phyloP scores from a whole-genome alignment of 768 basidiomycete genomes.

The Boletus sp. region DNA sequence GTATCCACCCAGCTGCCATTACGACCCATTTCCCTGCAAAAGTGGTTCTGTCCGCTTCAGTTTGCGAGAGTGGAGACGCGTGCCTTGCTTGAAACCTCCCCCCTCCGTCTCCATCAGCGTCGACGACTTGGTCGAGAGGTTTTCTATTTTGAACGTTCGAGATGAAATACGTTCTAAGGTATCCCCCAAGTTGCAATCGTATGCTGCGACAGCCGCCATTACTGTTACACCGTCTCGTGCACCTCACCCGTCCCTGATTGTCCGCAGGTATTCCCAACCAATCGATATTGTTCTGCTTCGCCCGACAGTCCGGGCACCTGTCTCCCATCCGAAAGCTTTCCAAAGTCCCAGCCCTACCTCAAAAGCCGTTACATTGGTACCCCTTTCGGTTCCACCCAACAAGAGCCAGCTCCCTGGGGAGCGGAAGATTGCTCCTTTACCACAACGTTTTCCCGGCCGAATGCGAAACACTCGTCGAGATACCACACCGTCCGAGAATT shows the following conservation, averaged over 20 bases:
- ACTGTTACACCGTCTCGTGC: conserved; percentile 16
- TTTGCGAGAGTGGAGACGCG: conserved; percentile 8
- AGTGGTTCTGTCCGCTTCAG: not conserved
- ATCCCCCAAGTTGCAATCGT: not conserved
- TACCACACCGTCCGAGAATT: conserved; percentile 5
- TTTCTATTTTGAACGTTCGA: conserved; percentile 17
- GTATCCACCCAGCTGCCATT: conserved; percentile 14
- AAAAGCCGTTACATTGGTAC: conserved; percentile 10
- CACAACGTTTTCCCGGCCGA: conserved; percentile 2
- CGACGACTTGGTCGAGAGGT: conserved; percentile 9
- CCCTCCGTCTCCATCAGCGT: not conserved
- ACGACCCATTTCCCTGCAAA: conserved; percentile 23
- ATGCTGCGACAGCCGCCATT: conserved; percentile 17
- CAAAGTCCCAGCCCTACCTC: not conserved
- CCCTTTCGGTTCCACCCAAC: not conserved
- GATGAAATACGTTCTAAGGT: conserved; percentile 3
- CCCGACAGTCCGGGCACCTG: not conserved
- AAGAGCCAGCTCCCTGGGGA: not conserved
- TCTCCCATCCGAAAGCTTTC: conserved; percentile 1
- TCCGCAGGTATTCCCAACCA: not conserved
- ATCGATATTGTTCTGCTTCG: not conserved
- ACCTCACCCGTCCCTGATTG: conserved; percentile 16
- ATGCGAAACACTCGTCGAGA: not conserved
- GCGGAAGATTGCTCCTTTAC: conserved; percentile 9
- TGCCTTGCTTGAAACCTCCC: not conserved